Conservation (phyloP, 192 early-diverging fungal genomes). For the Coemansia asiatica region DNA sequence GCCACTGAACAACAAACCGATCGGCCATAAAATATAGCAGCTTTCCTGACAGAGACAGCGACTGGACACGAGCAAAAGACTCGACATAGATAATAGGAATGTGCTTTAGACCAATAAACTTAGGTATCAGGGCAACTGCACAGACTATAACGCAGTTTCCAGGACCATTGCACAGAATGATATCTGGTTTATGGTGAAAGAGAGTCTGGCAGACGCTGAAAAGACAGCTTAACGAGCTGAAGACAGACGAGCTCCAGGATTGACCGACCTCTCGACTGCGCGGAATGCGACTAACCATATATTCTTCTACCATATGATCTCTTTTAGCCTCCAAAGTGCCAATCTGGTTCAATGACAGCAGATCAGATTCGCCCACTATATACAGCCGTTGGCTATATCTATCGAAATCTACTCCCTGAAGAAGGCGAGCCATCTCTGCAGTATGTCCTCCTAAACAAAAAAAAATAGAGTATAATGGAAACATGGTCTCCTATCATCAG, state of each 20-base stretch:
- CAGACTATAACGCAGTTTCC: slow-evolving; percentile 81
- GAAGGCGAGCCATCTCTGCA: slow-evolving; percentile 80
- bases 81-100: slow-evolving; percentile 82
- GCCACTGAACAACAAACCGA: slow-evolving; percentile 93
- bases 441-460: slow-evolving; percentile 80
- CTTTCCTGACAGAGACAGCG: slow-evolving; percentile 85
- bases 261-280: slow-evolving; percentile 77
- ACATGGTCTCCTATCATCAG: not conserved
- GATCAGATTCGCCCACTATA: slow-evolving; percentile 69
- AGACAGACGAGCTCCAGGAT: slow-evolving; percentile 59
- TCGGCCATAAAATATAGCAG: slow-evolving; percentile 79
- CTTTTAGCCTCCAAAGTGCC: slow-evolving; percentile 46
- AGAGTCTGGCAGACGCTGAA: slow-evolving; percentile 30
- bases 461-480: not conserved
- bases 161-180: slow-evolving; percentile 85
- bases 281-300: slow-evolving; percentile 61
- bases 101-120: slow-evolving; percentile 57
- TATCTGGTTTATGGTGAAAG: slow-evolving; percentile 57
- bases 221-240: slow-evolving; percentile 49
- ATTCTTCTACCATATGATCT: slow-evolving; percentile 17
- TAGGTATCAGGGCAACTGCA: slow-evolving; percentile 60
- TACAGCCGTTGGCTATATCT: slow-evolving; percentile 71
- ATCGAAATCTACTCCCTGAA: slow-evolving; percentile 60
- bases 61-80: slow-evolving; percentile 84
- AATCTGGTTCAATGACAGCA: slow-evolving; percentile 59